phyloP scores from a whole-genome alignment of 2,329 filamentous ascomycete species.

The Monascus ruber region DNA sequence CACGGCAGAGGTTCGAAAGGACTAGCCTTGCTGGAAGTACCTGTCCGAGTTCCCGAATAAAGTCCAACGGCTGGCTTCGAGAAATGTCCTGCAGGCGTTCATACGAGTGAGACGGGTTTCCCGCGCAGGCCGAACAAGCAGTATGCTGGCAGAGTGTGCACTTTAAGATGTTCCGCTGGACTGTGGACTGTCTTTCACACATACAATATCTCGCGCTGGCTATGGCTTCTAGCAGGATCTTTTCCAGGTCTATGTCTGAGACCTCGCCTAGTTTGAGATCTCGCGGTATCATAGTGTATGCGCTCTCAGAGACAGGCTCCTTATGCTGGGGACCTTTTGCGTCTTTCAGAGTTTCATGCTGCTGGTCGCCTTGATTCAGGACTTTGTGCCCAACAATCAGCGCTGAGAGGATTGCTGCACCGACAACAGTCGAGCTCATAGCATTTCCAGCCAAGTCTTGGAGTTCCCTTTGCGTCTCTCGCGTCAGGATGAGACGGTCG shows the following conservation, averaged over 20 bases:
- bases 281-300: constrained; percentile 4
- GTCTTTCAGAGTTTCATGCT: not conserved
- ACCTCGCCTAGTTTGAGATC: constrained; percentile 4
- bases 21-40: constrained; percentile 32
- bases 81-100: constrained; percentile 7
- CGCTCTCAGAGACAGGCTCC: not conserved
- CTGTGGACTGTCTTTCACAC: constrained; percentile 42
- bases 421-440: constrained; percentile 65
- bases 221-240: constrained; percentile 13
- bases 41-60: constrained; percentile 33
- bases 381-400: constrained; percentile 35
- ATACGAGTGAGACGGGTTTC: constrained; percentile 43
- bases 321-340: constrained; percentile 1
- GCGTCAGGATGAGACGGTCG: constrained; percentile 50
- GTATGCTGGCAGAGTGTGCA: constrained; percentile 46
- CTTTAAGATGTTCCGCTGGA: constrained; percentile 30
- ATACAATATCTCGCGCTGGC: constrained; percentile 39
- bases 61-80: constrained; percentile 32
- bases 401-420: constrained; percentile 48
- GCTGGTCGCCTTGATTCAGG: constrained; percentile 12
- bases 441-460: constrained; percentile 68
- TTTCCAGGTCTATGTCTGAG: constrained; percentile 3
- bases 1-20: constrained; percentile 17
- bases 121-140: constrained; percentile 42
- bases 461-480: constrained; percentile 50